phyloP scores from a whole-genome alignment of 2,329 filamentous ascomycete species.

The Colletotrichum sp. region DNA sequence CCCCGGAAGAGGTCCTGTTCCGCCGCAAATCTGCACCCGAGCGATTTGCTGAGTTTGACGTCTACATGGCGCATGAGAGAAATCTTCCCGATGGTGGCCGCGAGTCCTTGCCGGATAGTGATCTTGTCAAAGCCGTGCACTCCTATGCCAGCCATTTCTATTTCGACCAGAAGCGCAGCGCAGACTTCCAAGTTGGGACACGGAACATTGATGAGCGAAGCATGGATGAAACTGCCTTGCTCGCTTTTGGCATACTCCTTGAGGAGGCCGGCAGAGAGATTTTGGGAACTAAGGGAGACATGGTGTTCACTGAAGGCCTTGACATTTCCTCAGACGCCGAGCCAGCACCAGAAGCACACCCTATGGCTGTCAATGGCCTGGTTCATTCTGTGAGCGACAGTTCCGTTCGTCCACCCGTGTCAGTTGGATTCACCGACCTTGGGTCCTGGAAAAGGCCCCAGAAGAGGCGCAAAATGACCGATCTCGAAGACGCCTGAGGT shows the following conservation, averaged over 20 bases:
- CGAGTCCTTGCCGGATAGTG: conserved; percentile 67
- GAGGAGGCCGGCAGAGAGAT: conserved; percentile 70
- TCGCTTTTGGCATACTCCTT: conserved; percentile 76
- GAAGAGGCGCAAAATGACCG: conserved; percentile 19
- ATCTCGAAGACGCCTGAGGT: conserved; percentile 5
- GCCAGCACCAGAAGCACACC: neutral
- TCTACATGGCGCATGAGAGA: conserved; percentile 70
- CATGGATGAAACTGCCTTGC: conserved; percentile 79
- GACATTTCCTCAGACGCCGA: conserved; percentile 25
- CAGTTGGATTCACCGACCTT: conserved; percentile 4
- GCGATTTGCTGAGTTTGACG: conserved; percentile 73
- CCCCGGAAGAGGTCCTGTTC: conserved; percentile 77
- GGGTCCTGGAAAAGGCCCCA: conserved; percentile 18
- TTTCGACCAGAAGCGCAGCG: conserved; percentile 33
- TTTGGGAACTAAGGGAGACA: conserved; percentile 69
- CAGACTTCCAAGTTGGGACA: conserved; percentile 20
- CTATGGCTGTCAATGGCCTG: neutral
- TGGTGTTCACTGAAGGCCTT: conserved; percentile 71
- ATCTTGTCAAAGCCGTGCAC: conserved; percentile 73
- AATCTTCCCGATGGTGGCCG: conserved; percentile 52
- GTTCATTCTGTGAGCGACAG: neutral
- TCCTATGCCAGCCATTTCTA: conserved; percentile 73
- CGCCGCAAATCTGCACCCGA: conserved; percentile 66
- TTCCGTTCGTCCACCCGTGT: neutral
- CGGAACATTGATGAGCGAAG: conserved; percentile 57